Conservation (phyloP, 306 rosid species). For the Ochetophila trinervis region DNA sequence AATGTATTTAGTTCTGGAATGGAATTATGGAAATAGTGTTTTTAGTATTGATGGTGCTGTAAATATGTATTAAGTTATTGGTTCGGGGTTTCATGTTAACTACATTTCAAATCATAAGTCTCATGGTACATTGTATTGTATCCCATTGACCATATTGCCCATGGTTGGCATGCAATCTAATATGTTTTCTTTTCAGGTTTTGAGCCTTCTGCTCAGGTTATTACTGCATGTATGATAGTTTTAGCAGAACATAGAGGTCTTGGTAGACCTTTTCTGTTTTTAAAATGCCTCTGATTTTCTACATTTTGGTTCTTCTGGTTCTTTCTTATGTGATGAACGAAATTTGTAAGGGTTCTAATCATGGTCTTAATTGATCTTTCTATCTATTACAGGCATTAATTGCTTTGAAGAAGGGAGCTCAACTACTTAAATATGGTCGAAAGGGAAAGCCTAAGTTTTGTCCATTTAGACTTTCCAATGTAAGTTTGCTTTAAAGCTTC, state of each 20-base stretch:
- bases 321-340: slow-evolving; percentile 4
- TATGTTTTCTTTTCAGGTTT: background rate
- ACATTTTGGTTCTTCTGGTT: slow-evolving; percentile 4
- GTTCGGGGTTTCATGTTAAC: background rate
- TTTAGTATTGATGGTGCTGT: too few species aligned
- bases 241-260: background rate
- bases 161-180: slow-evolving; percentile 11
- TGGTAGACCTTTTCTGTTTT: slow-evolving; percentile 1
- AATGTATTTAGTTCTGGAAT: background rate
- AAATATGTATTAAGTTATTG: background rate
- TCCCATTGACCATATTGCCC: background rate
- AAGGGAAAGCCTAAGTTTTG: slow-evolving; percentile 99
- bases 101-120: slow-evolving; percentile 5
- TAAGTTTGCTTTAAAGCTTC: slow-evolving; percentile 42
- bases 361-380: slow-evolving; percentile 21
- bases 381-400: slow-evolving; percentile 62
- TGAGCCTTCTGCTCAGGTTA: background rate
- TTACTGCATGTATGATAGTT: background rate
- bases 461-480: slow-evolving; percentile 82
- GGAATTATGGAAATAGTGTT: too few species aligned
- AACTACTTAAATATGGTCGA: slow-evolving; percentile 93
- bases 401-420: slow-evolving; percentile 92
- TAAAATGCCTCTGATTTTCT: background rate
- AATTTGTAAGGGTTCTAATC: slow-evolving; percentile 12
- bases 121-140: background rate